phyloP scores from a whole-genome alignment of 352 stramenopile genomes.

The Aphanomyces invadans region DNA sequence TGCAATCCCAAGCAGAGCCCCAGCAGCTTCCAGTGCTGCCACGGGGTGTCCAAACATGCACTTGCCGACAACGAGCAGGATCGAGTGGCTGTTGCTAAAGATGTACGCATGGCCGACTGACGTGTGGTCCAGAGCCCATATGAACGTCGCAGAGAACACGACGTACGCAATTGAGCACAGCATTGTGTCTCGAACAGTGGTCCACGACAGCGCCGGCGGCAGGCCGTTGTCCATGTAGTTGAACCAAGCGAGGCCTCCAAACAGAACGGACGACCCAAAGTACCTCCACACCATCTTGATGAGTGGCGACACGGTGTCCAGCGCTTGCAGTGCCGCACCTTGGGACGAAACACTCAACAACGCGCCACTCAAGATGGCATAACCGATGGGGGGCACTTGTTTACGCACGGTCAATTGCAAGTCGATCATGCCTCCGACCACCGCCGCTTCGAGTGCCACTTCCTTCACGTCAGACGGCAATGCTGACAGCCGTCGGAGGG shows the following conservation, averaged over 20 bases:
- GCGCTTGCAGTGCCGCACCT: constrained; percentile 37
- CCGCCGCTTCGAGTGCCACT: constrained; percentile 33
- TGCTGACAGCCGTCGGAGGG: constrained; percentile 9
- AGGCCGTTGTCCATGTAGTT: constrained; percentile 30
- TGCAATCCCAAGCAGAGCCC: constrained; percentile 34
- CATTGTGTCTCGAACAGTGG: constrained; percentile 27
- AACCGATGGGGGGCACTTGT: constrained; percentile 40
- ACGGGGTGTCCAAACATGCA: constrained; percentile 34
- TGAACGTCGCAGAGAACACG: constrained; percentile 45
- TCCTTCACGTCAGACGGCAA: constrained; percentile 36
- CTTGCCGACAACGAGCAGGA: constrained; percentile 48
- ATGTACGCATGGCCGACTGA: constrained; percentile 53
- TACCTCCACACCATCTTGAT: constrained; percentile 54
- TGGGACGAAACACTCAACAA: constrained; percentile 41
- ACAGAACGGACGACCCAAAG: constrained; percentile 35
- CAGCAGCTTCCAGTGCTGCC: constrained; percentile 33
- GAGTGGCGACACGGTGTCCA: constrained; percentile 36
- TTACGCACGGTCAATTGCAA: constrained; percentile 41
- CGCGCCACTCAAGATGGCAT: constrained; percentile 36
- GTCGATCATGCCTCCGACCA: constrained; percentile 21
- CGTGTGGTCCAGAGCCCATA: constrained; percentile 40
- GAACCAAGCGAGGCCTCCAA: constrained; percentile 29
- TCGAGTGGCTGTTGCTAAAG: constrained; percentile 47
- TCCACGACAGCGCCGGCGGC: constrained; percentile 19
- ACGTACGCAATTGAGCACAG: constrained; percentile 35